Evolutionary conservation across 306 rosid genomes (phyloP).

Genomic region (Medicago lupulina): DNA sequence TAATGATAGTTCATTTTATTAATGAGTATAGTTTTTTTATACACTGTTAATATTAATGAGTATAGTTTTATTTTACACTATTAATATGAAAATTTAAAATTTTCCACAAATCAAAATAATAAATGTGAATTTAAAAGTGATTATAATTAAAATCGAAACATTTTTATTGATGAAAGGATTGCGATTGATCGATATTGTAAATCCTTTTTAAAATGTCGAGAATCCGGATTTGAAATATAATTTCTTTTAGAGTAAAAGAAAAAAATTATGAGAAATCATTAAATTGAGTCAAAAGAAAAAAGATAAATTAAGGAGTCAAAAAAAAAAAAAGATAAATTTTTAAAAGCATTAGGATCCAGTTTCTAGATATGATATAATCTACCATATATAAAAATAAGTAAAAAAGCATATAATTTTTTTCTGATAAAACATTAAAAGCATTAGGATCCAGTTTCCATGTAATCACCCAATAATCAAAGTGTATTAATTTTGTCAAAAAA

Average conservation of each 20-base stretch:
- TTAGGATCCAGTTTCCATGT: neutral
- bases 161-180: too few species aligned
- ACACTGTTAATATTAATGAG: too few species aligned
- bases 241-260: neutral
- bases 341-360: neutral
- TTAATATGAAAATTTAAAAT: too few species aligned
- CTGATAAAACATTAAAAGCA: neutral
- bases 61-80: too few species aligned
- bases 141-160: too few species aligned
- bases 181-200: too few species aligned
- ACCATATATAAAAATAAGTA: neutral
- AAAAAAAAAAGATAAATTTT: neutral
- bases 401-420: neutral
- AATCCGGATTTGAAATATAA: neutral
- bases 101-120: too few species aligned
- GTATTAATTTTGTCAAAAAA: slow-evolving; percentile 2
- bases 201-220: neutral
- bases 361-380: neutral
- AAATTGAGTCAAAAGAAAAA: too few species aligned
- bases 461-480: neutral
- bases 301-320: too few species aligned
- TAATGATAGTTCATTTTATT: too few species aligned
- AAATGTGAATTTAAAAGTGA: too few species aligned
- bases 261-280: neutral
- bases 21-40: too few species aligned